Conservation (phyloP, 352 stramenopile species). For the Blastocystis sp. region DNA sequence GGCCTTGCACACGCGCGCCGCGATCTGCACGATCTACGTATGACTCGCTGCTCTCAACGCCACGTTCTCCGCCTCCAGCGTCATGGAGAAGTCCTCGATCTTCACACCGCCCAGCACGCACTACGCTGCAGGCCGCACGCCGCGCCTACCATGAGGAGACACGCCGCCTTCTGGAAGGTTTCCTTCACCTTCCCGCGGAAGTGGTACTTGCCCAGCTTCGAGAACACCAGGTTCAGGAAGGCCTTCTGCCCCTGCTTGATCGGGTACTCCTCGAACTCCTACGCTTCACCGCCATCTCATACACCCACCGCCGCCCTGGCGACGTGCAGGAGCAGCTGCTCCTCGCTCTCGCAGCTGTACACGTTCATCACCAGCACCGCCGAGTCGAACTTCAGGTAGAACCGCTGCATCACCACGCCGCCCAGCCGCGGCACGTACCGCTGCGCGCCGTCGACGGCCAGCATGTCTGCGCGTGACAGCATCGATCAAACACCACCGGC, state of each 20-base stretch:
- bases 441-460: background rate
- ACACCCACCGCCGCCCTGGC: background rate
- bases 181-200: conserved; percentile 33
- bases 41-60: background rate
- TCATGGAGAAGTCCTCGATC: conserved; percentile 41
- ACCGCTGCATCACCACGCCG: conserved; percentile 49
- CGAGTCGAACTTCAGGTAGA: conserved; percentile 41
- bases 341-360: background rate
- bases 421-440: background rate
- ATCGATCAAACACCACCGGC: background rate
- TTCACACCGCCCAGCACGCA: background rate
- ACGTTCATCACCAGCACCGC: conserved; percentile 20
- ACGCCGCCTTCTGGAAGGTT: conserved; percentile 2
- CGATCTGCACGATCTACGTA: conserved; percentile 11
- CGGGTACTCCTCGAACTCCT: conserved; percentile 59
- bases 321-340: conserved; percentile 3
- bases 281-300: background rate
- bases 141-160: conserved; percentile 2
- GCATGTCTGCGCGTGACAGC: background rate
- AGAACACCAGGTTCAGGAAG: conserved; percentile 35
- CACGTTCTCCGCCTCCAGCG: conserved; percentile 15
- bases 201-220: conserved; percentile 37
- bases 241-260: conserved; percentile 61
- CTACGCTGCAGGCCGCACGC: background rate
- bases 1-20: conserved; percentile 20